A percentile compares a stretch with the other conserved stretches of the same genome.
Evolutionary conservation across 2,329 filamentous ascomycete genomes (phyloP).

Genomic region (Zarea fungicola): DNA sequence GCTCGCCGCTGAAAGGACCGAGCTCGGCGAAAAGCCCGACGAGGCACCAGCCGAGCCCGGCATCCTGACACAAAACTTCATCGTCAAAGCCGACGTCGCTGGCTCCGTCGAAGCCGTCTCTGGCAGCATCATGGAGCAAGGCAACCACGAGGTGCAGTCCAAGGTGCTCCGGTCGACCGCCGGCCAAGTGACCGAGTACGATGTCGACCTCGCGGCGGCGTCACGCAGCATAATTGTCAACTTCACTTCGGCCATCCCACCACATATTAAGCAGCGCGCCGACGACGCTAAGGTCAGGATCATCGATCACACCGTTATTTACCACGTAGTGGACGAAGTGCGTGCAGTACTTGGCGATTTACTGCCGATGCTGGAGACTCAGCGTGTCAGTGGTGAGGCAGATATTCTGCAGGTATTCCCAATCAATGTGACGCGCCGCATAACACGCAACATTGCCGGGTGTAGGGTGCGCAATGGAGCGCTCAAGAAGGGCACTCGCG

Average conservation of each 20-base stretch:
- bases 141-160: conserved; percentile 77
- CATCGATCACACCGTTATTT: conserved; percentile 82
- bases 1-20: conserved; percentile 27
- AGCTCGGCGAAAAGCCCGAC: conserved; percentile 32
- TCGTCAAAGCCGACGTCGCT: conserved; percentile 87
- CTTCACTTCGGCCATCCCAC: conserved; percentile 73
- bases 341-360: conserved; percentile 62
- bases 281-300: conserved; percentile 68
- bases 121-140: conserved; percentile 69
- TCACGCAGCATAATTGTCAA: conserved; percentile 74
- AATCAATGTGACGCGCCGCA: conserved; percentile 70
- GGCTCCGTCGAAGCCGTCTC: conserved; percentile 90
- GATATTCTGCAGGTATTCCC: conserved; percentile 79
- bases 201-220: conserved; percentile 79
- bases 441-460: conserved; percentile 73
- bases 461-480: conserved; percentile 80
- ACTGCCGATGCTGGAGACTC: conserved; percentile 60
- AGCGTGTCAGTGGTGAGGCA: conserved; percentile 78
- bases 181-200: conserved; percentile 76
- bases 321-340: conserved; percentile 70
- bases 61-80: conserved; percentile 64
- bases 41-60: conserved; percentile 34
- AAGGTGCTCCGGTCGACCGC: conserved; percentile 72
- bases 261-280: conserved; percentile 64
- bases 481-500: conserved; percentile 57